These are phyloP conservation scores for Alnus rubra DNA, from an alignment of 306 rosid species.

Conservation along the genomic window DNA sequence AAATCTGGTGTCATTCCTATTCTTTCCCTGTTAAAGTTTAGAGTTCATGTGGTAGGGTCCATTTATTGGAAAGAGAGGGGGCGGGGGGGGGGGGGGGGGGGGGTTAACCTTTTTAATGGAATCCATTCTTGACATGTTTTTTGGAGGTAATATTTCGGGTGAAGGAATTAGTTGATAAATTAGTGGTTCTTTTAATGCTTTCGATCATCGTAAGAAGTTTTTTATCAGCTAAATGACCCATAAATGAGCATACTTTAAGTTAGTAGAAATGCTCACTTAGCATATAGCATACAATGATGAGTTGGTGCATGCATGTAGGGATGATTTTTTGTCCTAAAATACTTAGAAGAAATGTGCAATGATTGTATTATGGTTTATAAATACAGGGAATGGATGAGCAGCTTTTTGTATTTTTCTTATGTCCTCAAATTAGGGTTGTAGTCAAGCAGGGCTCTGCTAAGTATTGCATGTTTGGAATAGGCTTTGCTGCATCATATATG, in stretches of 20 bases:
- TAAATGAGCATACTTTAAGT: background rate
- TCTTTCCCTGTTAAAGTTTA: background rate
- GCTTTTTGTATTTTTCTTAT: background rate
- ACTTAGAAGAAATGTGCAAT: no score
- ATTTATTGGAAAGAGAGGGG: no score
- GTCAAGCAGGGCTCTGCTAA: no score
- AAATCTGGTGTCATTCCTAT: background rate
- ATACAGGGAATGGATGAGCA: background rate
- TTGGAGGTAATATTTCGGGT: background rate
- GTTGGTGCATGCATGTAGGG: background rate
- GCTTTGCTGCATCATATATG: no score
- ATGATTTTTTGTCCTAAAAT: no score
- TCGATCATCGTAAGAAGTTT: background rate
- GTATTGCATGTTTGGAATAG: no score
- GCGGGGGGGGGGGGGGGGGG: no score
- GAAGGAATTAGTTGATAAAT: background rate
- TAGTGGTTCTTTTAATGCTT: background rate
- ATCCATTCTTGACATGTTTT: background rate
- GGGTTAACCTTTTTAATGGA: background rate
- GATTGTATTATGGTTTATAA: background rate
- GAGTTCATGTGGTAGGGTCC: background rate
- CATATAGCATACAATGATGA: background rate
- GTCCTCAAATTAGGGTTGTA: background rate
- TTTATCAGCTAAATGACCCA: background rate
- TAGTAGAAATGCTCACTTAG: background rate